Evolutionary conservation across 2,329 filamentous ascomycete species (phyloP), one percentile per base, ranked within the genome.

Genomic region (Alternaria viburni): DNA sequence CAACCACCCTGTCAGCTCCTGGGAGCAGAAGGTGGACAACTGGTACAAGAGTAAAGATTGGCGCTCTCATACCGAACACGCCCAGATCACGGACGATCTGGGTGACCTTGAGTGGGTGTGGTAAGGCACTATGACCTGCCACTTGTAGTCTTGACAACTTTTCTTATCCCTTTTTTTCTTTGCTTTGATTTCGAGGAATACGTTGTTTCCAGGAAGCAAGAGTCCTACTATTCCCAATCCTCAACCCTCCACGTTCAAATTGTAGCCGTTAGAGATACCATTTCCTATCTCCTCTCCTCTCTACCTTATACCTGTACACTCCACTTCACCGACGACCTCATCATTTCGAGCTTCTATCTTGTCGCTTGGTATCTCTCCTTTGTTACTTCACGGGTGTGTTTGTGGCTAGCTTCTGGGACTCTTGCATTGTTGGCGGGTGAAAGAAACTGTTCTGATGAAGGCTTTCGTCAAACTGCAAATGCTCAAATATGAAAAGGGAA

Each of bases 61-160:
- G 83, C 83, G 83, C 72, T 80, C 81, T 60, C 81, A 84, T 69
- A 77, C 76, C 64, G 69, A 69, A 57, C 65, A 69, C 30, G 62
- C 70, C 63, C 68, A 69, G 11, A 58, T 61, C 59, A 69, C 87
- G 75, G 89, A 91, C 76, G 90, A 91, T 83, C 87, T 92, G 80
- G 90, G 90, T 77, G 91, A 95, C 77, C 83, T 94, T 85, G 93
- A 97, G 88, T 97, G 95, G 90, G 93, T 97, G 93, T 85, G 93
- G 92, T 83, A 96, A 63, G 92, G 89, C 89, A 92, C 81, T 89
- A 89, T 57, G 54, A 79, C 84, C 88, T 68, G 57, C 80, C 86
- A 88, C 80, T 85, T 88, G 80, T 88, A 87, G 85, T 83, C 76
- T 78, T 79, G 77, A 79, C 77, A 75, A 67, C 74, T 74, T 74